Evolutionary conservation across 805 yeast species (phyloP).

Genomic region (Candida insectorum): DNA sequence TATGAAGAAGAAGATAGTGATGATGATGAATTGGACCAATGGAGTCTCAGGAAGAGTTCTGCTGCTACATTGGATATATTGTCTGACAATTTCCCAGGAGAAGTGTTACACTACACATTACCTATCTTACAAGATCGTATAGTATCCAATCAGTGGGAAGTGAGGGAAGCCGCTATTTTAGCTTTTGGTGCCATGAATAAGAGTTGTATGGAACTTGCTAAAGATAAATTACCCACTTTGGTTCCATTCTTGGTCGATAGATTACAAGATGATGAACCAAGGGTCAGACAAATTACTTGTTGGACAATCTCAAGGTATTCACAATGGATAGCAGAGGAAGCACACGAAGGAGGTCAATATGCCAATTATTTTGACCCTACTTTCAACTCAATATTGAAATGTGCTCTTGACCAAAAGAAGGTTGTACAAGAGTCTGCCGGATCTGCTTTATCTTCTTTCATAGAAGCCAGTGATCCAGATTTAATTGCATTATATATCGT

Average conservation of each 20-base stretch:
- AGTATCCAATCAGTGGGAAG: conserved; percentile 74
- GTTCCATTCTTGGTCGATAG: conserved; percentile 84
- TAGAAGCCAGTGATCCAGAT: conserved; percentile 68
- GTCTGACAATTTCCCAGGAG: conserved; percentile 63
- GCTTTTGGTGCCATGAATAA: conserved; percentile 95
- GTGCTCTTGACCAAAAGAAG: conserved; percentile 79
- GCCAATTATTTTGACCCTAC: conserved; percentile 73
- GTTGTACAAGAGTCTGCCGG: conserved; percentile 96
- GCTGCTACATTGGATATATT: conserved; percentile 89
- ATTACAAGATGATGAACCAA: conserved; percentile 68
- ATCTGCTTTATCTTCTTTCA: conserved; percentile 76
- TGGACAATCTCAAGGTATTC: conserved; percentile 93
- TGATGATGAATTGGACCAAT: conserved; percentile 69
- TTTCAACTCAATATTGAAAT: conserved; percentile 67
- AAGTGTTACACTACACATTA: conserved; percentile 62
- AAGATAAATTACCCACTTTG: conserved; percentile 71
- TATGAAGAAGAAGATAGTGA: conserved; percentile 52
- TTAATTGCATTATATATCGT: conserved; percentile 61
- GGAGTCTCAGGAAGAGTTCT: conserved; percentile 91
- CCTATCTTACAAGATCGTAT: conserved; percentile 76
- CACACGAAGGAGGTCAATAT: conserved; percentile 56
- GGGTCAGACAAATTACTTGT: conserved; percentile 90
- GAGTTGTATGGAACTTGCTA: conserved; percentile 72
- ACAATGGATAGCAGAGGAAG: conserved; percentile 74
- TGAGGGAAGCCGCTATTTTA: conserved; percentile 87